These are phyloP conservation scores for Oenanthe sinensis DNA, from an alignment of 129 eudicot species.

Conservation along the genomic window DNA sequence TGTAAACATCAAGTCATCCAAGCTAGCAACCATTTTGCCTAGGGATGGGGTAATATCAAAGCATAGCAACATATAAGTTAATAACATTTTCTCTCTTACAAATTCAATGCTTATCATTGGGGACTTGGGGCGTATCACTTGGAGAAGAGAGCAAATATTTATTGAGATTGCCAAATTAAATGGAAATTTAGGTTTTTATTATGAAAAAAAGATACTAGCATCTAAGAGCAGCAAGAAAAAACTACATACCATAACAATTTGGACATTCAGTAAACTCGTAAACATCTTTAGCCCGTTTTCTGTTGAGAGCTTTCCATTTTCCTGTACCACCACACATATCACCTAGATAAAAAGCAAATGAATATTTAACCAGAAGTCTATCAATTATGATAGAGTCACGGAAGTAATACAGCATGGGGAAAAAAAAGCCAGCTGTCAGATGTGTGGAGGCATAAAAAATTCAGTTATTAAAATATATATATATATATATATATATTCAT, in stretches of 20 bases:
- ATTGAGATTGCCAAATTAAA: background rate
- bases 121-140: background rate
- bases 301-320: slow-evolving; percentile 98
- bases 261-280: slow-evolving; percentile 97
- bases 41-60: background rate
- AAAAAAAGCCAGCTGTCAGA: too few species aligned
- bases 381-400: too few species aligned
- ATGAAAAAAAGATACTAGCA: background rate
- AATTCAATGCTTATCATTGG: background rate
- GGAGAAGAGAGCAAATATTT: background rate
- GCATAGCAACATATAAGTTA: background rate
- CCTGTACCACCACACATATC: slow-evolving; percentile 99
- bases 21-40: background rate
- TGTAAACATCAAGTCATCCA: background rate
- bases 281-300: slow-evolving; percentile 95
- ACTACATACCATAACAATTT: slow-evolving; percentile 72
- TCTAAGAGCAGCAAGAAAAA: background rate
- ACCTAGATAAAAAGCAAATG: slow-evolving; percentile 64
- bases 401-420: too few species aligned
- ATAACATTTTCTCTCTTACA: too few species aligned
- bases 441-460: too few species aligned
- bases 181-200: background rate
- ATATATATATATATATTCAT: too few species aligned
- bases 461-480: too few species aligned
- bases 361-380: slow-evolving; percentile 17